Evolutionary conservation across 2,329 filamentous ascomycete genomes (phyloP).

Genomic region (Hirsutella minnesotensis): DNA sequence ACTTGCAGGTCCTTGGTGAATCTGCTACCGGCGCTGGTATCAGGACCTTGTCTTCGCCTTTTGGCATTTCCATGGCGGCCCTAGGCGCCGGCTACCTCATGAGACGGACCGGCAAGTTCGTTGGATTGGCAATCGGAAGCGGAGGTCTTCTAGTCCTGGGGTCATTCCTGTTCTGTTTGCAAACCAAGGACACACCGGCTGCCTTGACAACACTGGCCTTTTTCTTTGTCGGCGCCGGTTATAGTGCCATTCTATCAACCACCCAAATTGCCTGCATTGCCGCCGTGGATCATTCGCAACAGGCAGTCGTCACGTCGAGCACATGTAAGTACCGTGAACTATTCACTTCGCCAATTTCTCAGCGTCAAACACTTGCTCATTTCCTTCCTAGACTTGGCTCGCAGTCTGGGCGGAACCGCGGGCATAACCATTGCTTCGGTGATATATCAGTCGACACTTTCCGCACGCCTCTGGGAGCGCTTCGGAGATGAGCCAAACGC

Average conservation of each 20-base stretch:
- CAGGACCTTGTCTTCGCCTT: conserved; percentile 60
- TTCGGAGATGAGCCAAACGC: conserved; percentile 58
- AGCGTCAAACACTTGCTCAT: conserved; percentile 1
- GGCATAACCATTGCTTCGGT: conserved; percentile 50
- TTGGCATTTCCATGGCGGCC: conserved; percentile 61
- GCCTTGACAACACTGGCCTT: conserved; percentile 58
- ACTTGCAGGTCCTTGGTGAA: conserved; percentile 67
- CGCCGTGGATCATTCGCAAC: conserved; percentile 69
- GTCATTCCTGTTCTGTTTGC: conserved; percentile 34
- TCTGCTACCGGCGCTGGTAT: conserved; percentile 59
- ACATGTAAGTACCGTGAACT: conserved; percentile 39
- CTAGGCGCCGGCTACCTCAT: conserved; percentile 61
- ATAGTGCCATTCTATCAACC: conserved; percentile 70
- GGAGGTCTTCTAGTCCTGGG: conserved; percentile 34
- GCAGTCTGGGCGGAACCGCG: conserved; percentile 34
- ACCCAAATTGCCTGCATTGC: conserved; percentile 74
- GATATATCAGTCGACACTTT: conserved; percentile 78
- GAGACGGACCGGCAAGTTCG: conserved; percentile 67
- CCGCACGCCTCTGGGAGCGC: conserved; percentile 48
- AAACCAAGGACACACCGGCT: conserved; percentile 43
- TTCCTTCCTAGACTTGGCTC: conserved; percentile 23
- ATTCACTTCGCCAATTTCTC: not conserved
- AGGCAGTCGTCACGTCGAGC: conserved; percentile 78
- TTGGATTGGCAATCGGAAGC: conserved; percentile 39
- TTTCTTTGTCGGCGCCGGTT: conserved; percentile 59